Percentiles rank a stretch among this genome's conserved stretches.
phyloP scores from a whole-genome alignment of 495 filamentous ascomycete genomes.

The Annulohypoxylon bovei region DNA sequence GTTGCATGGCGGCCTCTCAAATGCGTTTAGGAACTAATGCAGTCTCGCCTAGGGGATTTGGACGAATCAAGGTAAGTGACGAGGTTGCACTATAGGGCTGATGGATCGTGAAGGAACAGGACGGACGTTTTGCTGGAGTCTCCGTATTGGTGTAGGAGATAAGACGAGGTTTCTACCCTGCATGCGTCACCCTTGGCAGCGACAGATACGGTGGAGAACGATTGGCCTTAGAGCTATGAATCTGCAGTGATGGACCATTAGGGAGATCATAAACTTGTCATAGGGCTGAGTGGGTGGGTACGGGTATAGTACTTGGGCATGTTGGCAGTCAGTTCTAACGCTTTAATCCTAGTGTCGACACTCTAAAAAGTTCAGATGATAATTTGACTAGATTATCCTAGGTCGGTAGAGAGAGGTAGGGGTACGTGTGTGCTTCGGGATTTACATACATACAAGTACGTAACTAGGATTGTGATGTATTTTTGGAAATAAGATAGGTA shows the following conservation, averaged over 20 bases:
- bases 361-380: neutral
- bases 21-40: slow-evolving; percentile 24
- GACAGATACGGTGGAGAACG: slow-evolving; percentile 34
- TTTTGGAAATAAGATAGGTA: neutral
- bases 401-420: too few species aligned
- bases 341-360: neutral
- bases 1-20: slow-evolving; percentile 35
- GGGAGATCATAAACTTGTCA: slow-evolving; percentile 27
- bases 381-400: neutral
- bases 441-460: neutral
- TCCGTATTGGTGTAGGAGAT: slow-evolving; percentile 24
- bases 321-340: slow-evolving; percentile 4
- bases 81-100: slow-evolving; percentile 44
- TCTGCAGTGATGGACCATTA: slow-evolving; percentile 39
- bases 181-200: slow-evolving; percentile 30
- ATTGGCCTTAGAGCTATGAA: slow-evolving; percentile 30
- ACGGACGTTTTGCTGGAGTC: slow-evolving; percentile 5
- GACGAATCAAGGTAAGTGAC: slow-evolving; percentile 27
- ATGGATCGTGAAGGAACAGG: slow-evolving; percentile 21
- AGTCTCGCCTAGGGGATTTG: slow-evolving; percentile 1
- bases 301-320: slow-evolving; percentile 30
- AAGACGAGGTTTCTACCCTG: slow-evolving; percentile 24
- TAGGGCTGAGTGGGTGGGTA: slow-evolving; percentile 50
- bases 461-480: neutral
- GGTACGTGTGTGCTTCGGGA: neutral